phyloP scores from a whole-genome alignment of 805 yeast genomes.

The Lipomyces sp. region DNA sequence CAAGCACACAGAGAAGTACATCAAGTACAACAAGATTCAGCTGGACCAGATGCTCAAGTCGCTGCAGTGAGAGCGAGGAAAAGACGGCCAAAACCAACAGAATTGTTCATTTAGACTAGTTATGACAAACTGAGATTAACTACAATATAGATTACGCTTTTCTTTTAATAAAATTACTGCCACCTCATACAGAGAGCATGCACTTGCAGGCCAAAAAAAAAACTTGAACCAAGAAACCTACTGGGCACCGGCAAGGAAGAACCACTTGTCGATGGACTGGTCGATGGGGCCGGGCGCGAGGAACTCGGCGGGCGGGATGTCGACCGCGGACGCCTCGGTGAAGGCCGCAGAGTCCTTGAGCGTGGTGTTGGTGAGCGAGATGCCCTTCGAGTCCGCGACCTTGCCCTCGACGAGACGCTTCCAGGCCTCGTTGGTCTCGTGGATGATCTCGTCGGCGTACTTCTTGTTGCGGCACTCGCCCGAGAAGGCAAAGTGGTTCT shows the following conservation, averaged over 20 bases:
- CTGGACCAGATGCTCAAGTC: slow-evolving; percentile 42
- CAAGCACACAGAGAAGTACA: slow-evolving; percentile 66
- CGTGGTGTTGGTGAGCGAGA: slow-evolving; percentile 73
- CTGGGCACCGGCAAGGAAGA: slow-evolving; percentile 65
- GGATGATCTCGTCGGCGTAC: slow-evolving; percentile 79
- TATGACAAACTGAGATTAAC: neutral
- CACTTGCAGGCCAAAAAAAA: neutral
- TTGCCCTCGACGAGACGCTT: slow-evolving; percentile 65
- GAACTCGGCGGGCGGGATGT: slow-evolving; percentile 58
- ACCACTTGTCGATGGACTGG: slow-evolving; percentile 96
- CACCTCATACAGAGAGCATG: too few species aligned
- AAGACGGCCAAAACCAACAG: neutral
- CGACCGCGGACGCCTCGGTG: slow-evolving; percentile 45
- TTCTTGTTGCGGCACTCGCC: slow-evolving; percentile 86
- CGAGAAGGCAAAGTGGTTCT: slow-evolving; percentile 92
- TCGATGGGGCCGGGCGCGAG: slow-evolving; percentile 88
- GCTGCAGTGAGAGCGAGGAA: slow-evolving; percentile 21
- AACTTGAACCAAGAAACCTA: neutral
- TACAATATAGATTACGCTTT: neutral
- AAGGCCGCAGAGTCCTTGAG: slow-evolving; percentile 55
- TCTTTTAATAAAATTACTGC: neutral
- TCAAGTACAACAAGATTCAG: slow-evolving; percentile 47
- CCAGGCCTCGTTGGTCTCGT: slow-evolving; percentile 87
- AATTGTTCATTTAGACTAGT: neutral
- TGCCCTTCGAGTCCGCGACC: slow-evolving; percentile 52